Percentiles rank a stretch among this genome's conserved stretches.
phyloP scores from a whole-genome alignment of 495 filamentous ascomycete species.

The Hyphodiscus hymeniophilus region DNA sequence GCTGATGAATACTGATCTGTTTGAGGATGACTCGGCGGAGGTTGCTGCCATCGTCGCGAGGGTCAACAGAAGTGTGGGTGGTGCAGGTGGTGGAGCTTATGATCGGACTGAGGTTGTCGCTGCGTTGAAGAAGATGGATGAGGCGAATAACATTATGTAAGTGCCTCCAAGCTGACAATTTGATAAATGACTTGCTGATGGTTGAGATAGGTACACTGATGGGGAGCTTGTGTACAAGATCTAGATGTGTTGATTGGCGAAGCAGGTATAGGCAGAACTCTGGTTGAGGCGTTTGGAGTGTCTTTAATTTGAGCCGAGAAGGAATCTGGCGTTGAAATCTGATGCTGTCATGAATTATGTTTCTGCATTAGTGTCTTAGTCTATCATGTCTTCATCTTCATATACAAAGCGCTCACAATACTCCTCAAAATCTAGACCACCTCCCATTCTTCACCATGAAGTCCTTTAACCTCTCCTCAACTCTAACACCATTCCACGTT shows the following conservation, averaged over 20 bases:
- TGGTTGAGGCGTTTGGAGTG: constrained; percentile 1
- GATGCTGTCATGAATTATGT: constrained; percentile 15
- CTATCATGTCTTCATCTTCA: not conserved
- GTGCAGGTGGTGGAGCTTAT: constrained; percentile 47
- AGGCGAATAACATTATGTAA: constrained; percentile 87
- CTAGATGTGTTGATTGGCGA: constrained; percentile 8
- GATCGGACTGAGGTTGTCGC: constrained; percentile 60
- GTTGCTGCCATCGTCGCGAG: constrained; percentile 66
- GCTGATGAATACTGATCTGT: constrained; percentile 68
- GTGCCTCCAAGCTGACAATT: constrained; percentile 25
- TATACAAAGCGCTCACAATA: not conserved
- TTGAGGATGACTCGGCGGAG: constrained; percentile 70
- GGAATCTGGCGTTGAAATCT: not conserved
- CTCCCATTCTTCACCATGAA: constrained; percentile 30
- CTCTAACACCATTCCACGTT: constrained; percentile 65
- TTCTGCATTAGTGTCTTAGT: not conserved
- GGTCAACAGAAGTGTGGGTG: constrained; percentile 63
- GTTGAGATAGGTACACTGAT: constrained; percentile 22
- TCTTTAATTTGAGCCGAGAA: not conserved
- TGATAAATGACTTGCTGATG: not conserved
- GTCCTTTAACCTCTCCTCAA: constrained; percentile 44
- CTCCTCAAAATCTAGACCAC: not conserved
- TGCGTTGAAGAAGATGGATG: constrained; percentile 72
- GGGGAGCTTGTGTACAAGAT: constrained; percentile 46
- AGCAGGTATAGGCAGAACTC: not conserved